A percentile compares a stretch with the other conserved stretches of the same genome.
phyloP scores from a whole-genome alignment of 2,329 filamentous ascomycete genomes.

The Microsporum canis region DNA sequence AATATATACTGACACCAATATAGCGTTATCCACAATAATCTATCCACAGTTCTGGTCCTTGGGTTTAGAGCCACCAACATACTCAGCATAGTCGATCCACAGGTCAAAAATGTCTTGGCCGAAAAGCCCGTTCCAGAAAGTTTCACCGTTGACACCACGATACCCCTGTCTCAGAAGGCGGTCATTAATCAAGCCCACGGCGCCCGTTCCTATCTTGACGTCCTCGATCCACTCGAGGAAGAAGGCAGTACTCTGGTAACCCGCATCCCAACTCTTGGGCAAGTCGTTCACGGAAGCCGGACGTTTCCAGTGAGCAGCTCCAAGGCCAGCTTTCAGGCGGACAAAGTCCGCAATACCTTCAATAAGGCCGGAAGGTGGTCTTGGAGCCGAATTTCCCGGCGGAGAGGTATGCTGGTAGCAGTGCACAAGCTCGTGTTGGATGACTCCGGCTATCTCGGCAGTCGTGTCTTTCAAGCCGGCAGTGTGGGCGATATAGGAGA shows the following conservation, averaged over 20 bases:
- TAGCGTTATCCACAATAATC: neutral
- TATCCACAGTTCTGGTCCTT: neutral
- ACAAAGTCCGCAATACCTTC: conserved; percentile 95
- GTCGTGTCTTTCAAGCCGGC: conserved; percentile 20
- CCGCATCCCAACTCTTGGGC: conserved; percentile 64
- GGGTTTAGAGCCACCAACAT: conserved; percentile 27
- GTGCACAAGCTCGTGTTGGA: conserved; percentile 89
- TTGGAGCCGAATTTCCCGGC: conserved; percentile 21
- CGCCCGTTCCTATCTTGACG: conserved; percentile 55
- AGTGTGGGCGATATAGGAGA: conserved; percentile 53
- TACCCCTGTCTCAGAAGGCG: conserved; percentile 28
- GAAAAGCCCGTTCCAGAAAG: conserved; percentile 42
- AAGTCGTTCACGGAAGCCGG: conserved; percentile 35
- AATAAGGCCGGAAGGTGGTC: conserved; percentile 60
- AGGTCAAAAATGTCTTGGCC: conserved; percentile 55
- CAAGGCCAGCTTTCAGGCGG: conserved; percentile 58
- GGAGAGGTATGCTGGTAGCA: conserved; percentile 73
- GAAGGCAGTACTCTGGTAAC: conserved; percentile 84
- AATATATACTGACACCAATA: neutral
- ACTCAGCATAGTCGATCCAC: conserved; percentile 60
- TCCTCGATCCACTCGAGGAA: conserved; percentile 78
- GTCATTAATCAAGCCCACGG: conserved; percentile 47
- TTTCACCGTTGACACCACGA: conserved; percentile 14
- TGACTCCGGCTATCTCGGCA: conserved; percentile 65
- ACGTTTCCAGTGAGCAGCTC: conserved; percentile 71